A percentile compares a stretch with the other conserved stretches of the same genome.
Evolutionary conservation across 129 eudicot species (phyloP).

Genomic region (Ambrosia trifida): DNA sequence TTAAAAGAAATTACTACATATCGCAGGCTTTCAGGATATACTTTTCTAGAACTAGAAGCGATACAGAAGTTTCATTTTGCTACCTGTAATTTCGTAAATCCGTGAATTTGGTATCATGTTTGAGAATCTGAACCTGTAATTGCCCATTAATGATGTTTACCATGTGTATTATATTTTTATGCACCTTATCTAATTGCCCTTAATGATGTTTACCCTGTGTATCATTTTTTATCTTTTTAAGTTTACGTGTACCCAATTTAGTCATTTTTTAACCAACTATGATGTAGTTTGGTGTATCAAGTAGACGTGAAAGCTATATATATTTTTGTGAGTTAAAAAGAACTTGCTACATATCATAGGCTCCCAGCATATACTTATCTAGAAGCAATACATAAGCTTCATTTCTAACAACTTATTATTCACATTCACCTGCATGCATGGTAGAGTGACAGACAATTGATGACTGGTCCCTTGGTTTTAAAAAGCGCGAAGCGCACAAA

Average conservation of each 20-base stretch:
- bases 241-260: background rate
- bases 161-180: too few species aligned
- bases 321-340: background rate
- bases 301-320: constrained; percentile 8
- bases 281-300: background rate
- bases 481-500: too few species aligned
- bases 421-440: background rate
- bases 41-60: too few species aligned
- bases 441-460: background rate
- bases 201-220: too few species aligned
- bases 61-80: too few species aligned
- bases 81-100: too few species aligned
- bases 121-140: too few species aligned
- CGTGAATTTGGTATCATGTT: too few species aligned
- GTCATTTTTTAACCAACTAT: constrained; percentile 2
- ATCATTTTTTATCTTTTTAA: background rate
- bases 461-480: background rate
- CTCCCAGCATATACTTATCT: background rate
- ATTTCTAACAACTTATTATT: background rate
- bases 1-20: too few species aligned
- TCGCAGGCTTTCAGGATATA: too few species aligned
- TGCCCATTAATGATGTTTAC: too few species aligned
- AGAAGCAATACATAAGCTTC: background rate
- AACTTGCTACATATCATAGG: background rate
- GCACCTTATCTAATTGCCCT: too few species aligned